Conservation (phyloP, 139 green algal genomes). For the Chlorella vulgaris region DNA sequence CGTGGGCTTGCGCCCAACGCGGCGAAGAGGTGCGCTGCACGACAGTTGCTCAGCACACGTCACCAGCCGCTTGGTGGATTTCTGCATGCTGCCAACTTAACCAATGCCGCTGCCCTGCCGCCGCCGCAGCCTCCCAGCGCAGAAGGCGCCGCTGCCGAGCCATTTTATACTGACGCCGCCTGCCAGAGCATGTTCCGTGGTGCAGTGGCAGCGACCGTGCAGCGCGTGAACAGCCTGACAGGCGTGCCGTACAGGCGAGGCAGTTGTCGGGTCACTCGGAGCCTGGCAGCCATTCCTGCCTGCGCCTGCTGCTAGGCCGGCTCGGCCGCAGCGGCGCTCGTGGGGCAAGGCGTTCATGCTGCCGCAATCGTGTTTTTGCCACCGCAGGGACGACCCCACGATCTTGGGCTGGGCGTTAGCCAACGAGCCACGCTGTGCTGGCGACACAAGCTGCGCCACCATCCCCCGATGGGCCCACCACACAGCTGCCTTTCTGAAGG, state of each 20-base stretch:
- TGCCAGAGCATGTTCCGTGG: conserved; percentile 58
- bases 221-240: conserved; percentile 60
- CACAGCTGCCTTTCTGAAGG: conserved; percentile 54
- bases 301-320: too few relatives aligned
- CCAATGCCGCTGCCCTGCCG: too few relatives aligned
- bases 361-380: too few relatives aligned
- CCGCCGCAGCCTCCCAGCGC: neutral
- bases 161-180: conserved; percentile 58
- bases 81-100: too few relatives aligned
- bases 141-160: neutral
- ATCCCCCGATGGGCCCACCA: conserved; percentile 41
- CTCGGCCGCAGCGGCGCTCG: too few relatives aligned
- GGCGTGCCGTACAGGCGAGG: conserved; percentile 56
- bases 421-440: conserved; percentile 68
- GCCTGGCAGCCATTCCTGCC: too few relatives aligned
- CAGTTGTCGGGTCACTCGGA: too few relatives aligned
- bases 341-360: too few relatives aligned
- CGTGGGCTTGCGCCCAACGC: conserved; percentile 40
- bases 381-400: conserved; percentile 64
- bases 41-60: too few relatives aligned
- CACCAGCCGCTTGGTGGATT: too few relatives aligned
- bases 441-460: conserved; percentile 41
- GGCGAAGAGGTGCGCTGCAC: conserved; percentile 40
- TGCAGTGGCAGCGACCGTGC: conserved; percentile 49
- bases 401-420: conserved; percentile 70